Conservation (phyloP, 208 protist species). For the Leishmania guyanensis region DNA sequence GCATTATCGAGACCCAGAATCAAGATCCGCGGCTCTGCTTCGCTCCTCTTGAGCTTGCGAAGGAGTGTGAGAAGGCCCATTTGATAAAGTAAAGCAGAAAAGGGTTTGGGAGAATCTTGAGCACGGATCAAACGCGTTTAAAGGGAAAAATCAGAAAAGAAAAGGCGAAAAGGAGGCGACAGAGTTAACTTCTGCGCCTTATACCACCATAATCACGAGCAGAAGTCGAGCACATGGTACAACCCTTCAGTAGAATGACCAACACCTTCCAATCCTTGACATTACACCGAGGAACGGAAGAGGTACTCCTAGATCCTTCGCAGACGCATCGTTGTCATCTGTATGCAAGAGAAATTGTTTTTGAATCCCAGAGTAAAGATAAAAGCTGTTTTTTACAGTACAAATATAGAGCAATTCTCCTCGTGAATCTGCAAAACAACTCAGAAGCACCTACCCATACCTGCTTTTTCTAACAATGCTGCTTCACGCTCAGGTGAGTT, state of each 20-base stretch:
- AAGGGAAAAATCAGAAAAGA: not conserved
- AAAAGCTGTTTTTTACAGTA: not conserved
- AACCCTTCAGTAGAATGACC: not conserved
- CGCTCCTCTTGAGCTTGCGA: constrained; percentile 92
- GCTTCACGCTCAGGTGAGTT: not conserved
- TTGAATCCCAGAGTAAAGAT: not conserved
- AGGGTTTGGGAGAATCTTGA: constrained; percentile 7
- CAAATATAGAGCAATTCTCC: not conserved
- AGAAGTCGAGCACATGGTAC: not conserved
- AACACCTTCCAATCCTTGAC: not conserved
- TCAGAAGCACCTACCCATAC: not conserved
- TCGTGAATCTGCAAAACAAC: not conserved
- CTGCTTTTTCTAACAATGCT: not conserved
- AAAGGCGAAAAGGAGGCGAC: not conserved
- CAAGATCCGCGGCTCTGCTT: constrained; percentile 95
- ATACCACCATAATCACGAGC: not conserved
- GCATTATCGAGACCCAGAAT: constrained; percentile 99
- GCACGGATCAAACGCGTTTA: not conserved
- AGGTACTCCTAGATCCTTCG: not conserved
- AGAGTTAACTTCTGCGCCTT: not conserved
- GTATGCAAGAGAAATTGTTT: too few relatives aligned
- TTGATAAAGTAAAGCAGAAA: constrained; percentile 3
- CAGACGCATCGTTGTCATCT: not conserved
- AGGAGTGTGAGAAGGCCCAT: constrained; percentile 97
- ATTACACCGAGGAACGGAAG: not conserved